These are phyloP conservation scores for Coniophora puteana DNA, from an alignment of 1,284 basidiomycete species.

Conservation along the genomic window DNA sequence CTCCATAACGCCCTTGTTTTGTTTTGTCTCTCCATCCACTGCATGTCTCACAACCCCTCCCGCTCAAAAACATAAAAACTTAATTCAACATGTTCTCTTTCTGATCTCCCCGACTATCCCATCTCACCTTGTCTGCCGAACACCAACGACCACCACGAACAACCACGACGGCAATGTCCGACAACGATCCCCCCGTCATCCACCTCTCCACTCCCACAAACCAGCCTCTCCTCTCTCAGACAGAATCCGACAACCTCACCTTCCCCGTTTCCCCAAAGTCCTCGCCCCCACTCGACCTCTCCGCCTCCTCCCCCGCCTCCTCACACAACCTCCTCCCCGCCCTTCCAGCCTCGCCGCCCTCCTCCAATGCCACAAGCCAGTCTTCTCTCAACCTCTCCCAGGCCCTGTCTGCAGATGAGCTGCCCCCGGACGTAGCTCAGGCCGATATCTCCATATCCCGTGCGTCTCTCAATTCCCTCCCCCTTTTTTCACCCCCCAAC, in stretches of 20 bases:
- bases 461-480: conserved; percentile 37
- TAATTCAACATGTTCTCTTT: no score
- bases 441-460: conserved; percentile 60
- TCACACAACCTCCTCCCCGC: conserved; percentile 41
- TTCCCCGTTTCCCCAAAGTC: conserved; percentile 15
- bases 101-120: no score
- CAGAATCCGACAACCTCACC: conserved; percentile 17
- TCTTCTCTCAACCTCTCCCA: conserved; percentile 42
- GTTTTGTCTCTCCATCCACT: conserved; percentile 3
- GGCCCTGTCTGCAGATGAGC: conserved; percentile 22
- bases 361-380: no score
- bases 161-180: conserved; percentile 10
- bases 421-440: conserved; percentile 48
- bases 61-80: no score
- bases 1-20: conserved; percentile 4
- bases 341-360: conserved; percentile 37
- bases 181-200: conserved; percentile 20
- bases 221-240: conserved; percentile 23
- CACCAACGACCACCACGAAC: not conserved
- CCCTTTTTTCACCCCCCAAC: no score
- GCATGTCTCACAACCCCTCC: not conserved
- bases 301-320: conserved; percentile 16
- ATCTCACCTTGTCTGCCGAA: no score
- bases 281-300: conserved; percentile 17
- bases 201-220: conserved; percentile 9